Evolutionary conservation across 768 basidiomycete species (phyloP).

Genomic region (Ephemerocybe angulata): DNA sequence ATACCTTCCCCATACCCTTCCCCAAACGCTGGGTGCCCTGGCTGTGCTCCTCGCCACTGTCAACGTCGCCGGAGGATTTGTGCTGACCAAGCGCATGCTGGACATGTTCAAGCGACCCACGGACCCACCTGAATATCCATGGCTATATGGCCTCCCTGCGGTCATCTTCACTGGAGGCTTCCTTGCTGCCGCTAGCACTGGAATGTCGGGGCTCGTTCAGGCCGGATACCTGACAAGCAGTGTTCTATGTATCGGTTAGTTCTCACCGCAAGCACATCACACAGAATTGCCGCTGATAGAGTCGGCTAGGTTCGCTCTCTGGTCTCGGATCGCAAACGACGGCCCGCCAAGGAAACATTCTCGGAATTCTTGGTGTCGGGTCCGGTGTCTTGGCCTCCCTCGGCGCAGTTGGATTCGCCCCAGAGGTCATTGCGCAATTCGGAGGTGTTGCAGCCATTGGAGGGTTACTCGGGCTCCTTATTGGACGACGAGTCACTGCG

Average conservation of each 20-base stretch:
- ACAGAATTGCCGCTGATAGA: slow-evolving; percentile 2
- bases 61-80: slow-evolving; percentile 86
- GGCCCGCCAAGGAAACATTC: slow-evolving; percentile 81
- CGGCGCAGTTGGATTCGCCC: slow-evolving; percentile 77
- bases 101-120: slow-evolving; percentile 88
- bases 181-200: slow-evolving; percentile 76
- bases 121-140: slow-evolving; percentile 86
- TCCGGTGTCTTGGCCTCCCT: slow-evolving; percentile 80
- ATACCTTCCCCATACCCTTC: slow-evolving; percentile 74
- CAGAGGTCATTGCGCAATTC: slow-evolving; percentile 73
- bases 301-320: slow-evolving; percentile 66
- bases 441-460: slow-evolving; percentile 75
- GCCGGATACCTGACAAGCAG: slow-evolving; percentile 85
- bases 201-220: slow-evolving; percentile 82
- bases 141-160: slow-evolving; percentile 77
- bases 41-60: slow-evolving; percentile 87
- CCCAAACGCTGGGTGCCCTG: slow-evolving; percentile 73
- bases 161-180: slow-evolving; percentile 82
- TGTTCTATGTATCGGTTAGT: slow-evolving; percentile 75
- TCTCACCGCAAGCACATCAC: background rate
- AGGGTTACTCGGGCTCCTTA: slow-evolving; percentile 61
- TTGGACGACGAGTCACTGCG: slow-evolving; percentile 80
- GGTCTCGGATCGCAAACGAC: slow-evolving; percentile 77
- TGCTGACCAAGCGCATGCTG: slow-evolving; percentile 88
- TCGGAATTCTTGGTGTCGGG: slow-evolving; percentile 83